Base-by-base conservation (phyloP, 306 rosid species). In the Lathyrus tuberosus region DNA sequence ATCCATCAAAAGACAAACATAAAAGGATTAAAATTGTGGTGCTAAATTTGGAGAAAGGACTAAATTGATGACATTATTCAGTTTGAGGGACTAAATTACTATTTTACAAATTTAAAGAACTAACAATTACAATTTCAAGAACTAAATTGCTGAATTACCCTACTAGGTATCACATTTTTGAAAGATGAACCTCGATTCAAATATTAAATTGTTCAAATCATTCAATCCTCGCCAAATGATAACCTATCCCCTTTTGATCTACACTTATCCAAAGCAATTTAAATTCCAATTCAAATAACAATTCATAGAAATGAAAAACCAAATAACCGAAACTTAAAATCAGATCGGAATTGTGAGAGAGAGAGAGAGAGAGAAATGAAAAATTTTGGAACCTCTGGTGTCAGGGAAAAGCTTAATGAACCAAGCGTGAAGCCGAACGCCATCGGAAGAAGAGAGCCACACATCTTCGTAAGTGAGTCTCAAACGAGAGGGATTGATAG, bases 341-440 rank as follows among this genome's bases (percentile, higher is more conserved):
- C 5, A 40, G 68, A 40, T 62, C 69, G 17, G 20, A 62, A 62
- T 18, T 40, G 30, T 2, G 30, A 26, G 4, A 26, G 4, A 26
- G 53, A 26, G 8, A 26, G 8, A 54, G 5, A 30, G 9, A 46
- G 15, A 46, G 4, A 47, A 10, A 20, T 14, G 16, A 12, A 74
- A 84, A 62, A 37, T 35, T 35, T 35, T 3, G 10, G 40, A 65
- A 95, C 99, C 99, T 87, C 87, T 83, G 69, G 81, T 82, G n/a
- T 86, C 61, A 28, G 99, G 97, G 75, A 91, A 76, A 87, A 95
- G 96, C 71, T 87, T 95, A 87, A 95, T 89, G 85, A 95, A 95
- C 99, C 99, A 95, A 38, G 97, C 85, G 62, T 95, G 99, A 40
- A 95, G 99, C 16, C 90, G 89, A 51, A 95, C 88, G 42, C 99